Evolutionary conservation across 2,329 filamentous ascomycete genomes (phyloP), one percentile per base, ranked within the genome.

Genomic region (Fusarium drepaniforme): DNA sequence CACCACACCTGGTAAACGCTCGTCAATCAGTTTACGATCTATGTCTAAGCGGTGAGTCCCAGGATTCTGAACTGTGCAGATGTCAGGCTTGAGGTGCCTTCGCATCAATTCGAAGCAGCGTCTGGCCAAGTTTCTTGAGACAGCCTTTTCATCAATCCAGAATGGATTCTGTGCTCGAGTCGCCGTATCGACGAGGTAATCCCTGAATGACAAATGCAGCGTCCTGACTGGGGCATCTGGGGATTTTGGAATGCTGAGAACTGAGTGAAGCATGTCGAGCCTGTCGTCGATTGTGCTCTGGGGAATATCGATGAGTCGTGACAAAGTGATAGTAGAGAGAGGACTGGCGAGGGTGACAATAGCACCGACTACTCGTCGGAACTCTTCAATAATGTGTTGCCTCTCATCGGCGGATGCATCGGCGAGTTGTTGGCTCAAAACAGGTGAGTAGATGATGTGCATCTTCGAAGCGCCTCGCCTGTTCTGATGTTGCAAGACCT

Each of bases 261-360:
- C 66, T 4, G 46, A 66, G 53, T 69, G 56, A 12, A 69, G 56
- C 37, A 38, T n/a, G 5, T 62, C 49, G 0, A 69, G 23, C 21
- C 60, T 49, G 1, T 28, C 16, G 1, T 60, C 37, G 2, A 68
- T 21, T 2, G 35, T 11, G 1, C 42, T 21, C 7, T 28, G 13
- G 1, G 15, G 6, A 3, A 73, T 16, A 1, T 57, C 23, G 8
- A 72, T 58, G 8, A 72, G 44, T n/a, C 13, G 53, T 15, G 65
- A 68, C 8, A 73, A 25, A 4, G 68, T 62, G 5, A 12, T 21
- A 2, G 65, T 23, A 18, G 71, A 73, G 16, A 71, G 59, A 35
- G 71, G 64, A 11, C 44, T 53, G 0, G 65, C 63, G 5, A 73
- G 62, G 2, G 44, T 53, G 5, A 62, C 13, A 9, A 73, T 66